These are phyloP conservation scores for Fusarium solani-melongenae DNA, from an alignment of 2,329 filamentous ascomycete species.

Conservation along the genomic window DNA sequence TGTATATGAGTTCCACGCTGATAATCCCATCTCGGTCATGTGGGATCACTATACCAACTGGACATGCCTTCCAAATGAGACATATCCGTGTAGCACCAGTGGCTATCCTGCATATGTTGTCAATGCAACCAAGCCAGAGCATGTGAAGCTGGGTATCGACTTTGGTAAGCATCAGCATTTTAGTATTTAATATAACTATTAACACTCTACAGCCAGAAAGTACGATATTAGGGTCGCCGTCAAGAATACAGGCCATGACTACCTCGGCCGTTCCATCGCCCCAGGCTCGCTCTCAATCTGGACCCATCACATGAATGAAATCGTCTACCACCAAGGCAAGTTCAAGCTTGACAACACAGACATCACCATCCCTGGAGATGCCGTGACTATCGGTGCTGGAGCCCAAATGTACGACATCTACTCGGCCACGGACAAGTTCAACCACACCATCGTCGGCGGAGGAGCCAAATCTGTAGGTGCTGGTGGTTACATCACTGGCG, in stretches of 20 bases:
- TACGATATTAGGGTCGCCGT: slow-evolving; percentile 56
- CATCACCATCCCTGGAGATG: slow-evolving; percentile 56
- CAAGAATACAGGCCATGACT: slow-evolving; percentile 57
- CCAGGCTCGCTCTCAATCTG: slow-evolving; percentile 65
- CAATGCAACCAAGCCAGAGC: slow-evolving; percentile 47
- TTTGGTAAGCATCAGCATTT: slow-evolving; percentile 50
- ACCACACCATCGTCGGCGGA: slow-evolving; percentile 65
- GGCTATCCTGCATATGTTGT: slow-evolving; percentile 53
- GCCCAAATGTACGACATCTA: slow-evolving; percentile 63
- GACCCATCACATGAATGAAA: slow-evolving; percentile 59
- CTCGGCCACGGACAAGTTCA: slow-evolving; percentile 54
- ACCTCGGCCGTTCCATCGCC: slow-evolving; percentile 57
- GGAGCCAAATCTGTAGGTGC: slow-evolving; percentile 66
- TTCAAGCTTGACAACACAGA: slow-evolving; percentile 57
- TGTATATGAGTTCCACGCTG: slow-evolving; percentile 43
- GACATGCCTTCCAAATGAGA: slow-evolving; percentile 58
- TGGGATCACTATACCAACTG: slow-evolving; percentile 60
- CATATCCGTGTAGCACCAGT: slow-evolving; percentile 46
- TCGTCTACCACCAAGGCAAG: slow-evolving; percentile 50
- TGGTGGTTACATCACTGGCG: slow-evolving; percentile 71
- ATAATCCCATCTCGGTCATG: slow-evolving; percentile 47
- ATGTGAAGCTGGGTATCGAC: slow-evolving; percentile 51
- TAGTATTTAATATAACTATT: fast-evolving
- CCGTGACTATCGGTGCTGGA: slow-evolving; percentile 65
- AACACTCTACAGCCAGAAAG: slow-evolving; percentile 47